phyloP scores from a whole-genome alignment of 2,329 filamentous ascomycete genomes.

The Simplicillium sp. region DNA sequence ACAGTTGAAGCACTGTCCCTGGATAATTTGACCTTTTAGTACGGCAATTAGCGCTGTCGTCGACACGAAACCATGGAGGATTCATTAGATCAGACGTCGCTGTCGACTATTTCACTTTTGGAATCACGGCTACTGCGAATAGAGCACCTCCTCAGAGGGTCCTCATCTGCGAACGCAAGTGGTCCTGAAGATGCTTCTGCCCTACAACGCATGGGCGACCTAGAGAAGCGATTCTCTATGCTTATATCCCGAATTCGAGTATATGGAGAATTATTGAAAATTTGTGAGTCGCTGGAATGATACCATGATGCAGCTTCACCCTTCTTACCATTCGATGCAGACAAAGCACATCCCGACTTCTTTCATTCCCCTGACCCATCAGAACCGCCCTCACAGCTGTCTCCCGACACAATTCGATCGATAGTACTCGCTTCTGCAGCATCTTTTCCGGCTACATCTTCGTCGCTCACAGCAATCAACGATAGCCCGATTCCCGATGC shows the following conservation, averaged over 20 bases:
- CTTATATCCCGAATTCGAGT: slow-evolving; percentile 43
- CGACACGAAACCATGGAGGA: slow-evolving; percentile 15
- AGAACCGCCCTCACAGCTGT: slow-evolving; percentile 41
- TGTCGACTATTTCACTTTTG: slow-evolving; percentile 46
- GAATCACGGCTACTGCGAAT: slow-evolving; percentile 50
- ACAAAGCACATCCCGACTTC: slow-evolving; percentile 43
- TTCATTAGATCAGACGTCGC: slow-evolving; percentile 40
- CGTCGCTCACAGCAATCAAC: slow-evolving; percentile 45
- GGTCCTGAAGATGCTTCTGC: slow-evolving; percentile 29
- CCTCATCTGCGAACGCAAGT: slow-evolving; percentile 21
- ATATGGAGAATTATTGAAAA: slow-evolving; percentile 49
- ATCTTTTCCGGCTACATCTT: slow-evolving; percentile 45
- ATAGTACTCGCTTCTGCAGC: slow-evolving; percentile 48
- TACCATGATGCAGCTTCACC: neutral
- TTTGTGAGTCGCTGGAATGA: slow-evolving; percentile 35
- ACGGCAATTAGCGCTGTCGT: too few relatives aligned
- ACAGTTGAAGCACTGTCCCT: too few relatives aligned
- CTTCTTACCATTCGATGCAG: slow-evolving; percentile 19
- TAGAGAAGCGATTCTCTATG: slow-evolving; percentile 43
- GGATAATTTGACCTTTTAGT: too few relatives aligned
- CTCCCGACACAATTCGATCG: slow-evolving; percentile 39
- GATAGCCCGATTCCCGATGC: slow-evolving; percentile 49
- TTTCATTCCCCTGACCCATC: slow-evolving; percentile 38
- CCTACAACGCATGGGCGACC: slow-evolving; percentile 33
- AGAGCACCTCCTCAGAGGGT: slow-evolving; percentile 48